Evolutionary conservation across 2,329 filamentous ascomycete genomes (phyloP).

Genomic region (Monosporascus sp.): DNA sequence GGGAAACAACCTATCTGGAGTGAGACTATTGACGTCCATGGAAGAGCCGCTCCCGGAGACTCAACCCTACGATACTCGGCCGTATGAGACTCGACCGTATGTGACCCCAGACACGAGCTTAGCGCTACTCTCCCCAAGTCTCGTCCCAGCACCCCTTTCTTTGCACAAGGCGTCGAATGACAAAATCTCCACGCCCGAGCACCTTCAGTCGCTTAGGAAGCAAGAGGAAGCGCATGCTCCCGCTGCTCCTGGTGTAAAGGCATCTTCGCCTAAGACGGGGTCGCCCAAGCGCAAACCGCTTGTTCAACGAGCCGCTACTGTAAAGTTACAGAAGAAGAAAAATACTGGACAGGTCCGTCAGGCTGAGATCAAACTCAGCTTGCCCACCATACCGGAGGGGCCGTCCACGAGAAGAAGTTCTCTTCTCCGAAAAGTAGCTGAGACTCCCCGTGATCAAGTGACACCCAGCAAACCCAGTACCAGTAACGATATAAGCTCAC

Average conservation of each 20-base stretch:
- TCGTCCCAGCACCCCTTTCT: constrained; percentile 19
- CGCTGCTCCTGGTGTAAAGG: constrained; percentile 8
- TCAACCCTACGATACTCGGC: constrained; percentile 48
- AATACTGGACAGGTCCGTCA: constrained; percentile 23
- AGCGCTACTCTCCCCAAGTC: constrained; percentile 10
- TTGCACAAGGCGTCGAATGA: constrained; percentile 18
- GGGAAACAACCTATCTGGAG: constrained; percentile 42
- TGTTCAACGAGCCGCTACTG: constrained; percentile 28
- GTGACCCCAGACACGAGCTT: constrained; percentile 32
- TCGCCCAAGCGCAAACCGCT: constrained; percentile 19
- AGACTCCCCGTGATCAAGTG: constrained; percentile 10
- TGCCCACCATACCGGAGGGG: constrained; percentile 49
- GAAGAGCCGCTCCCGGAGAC: constrained; percentile 45
- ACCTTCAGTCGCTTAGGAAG: constrained; percentile 29
- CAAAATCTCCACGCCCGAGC: constrained; percentile 28
- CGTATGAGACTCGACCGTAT: constrained; percentile 40
- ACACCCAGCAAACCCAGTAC: constrained; percentile 7
- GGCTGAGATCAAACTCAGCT: constrained; percentile 29
- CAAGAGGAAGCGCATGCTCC: constrained; percentile 32
- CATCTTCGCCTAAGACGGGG: constrained; percentile 5
- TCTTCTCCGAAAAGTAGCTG: constrained; percentile 26
- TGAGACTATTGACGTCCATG: constrained; percentile 58
- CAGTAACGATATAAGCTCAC: constrained; percentile 34
- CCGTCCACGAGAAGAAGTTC: constrained; percentile 37
- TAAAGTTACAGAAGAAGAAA: constrained; percentile 47